Percentiles rank a stretch among this genome's conserved stretches.
Evolutionary conservation across 768 basidiomycete genomes (phyloP).

Genomic region (Mycena capillaripes): DNA sequence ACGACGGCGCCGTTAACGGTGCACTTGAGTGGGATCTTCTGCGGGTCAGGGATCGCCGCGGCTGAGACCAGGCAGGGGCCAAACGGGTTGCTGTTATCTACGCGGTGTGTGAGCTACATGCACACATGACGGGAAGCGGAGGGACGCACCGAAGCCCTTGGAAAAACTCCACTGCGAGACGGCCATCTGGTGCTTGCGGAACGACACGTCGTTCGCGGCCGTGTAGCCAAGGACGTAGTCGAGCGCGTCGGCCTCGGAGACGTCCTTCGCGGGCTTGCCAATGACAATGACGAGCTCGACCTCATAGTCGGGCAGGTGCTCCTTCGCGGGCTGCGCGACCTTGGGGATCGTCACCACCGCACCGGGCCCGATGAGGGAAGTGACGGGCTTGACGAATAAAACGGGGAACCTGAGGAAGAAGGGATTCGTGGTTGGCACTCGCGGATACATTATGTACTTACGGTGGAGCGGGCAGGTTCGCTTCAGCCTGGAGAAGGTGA

Average conservation of each 20-base stretch:
- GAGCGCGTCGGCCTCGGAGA: conserved; percentile 83
- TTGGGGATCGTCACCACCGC: conserved; percentile 76
- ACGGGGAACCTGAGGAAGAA: conserved; percentile 67
- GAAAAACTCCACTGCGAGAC: conserved; percentile 92
- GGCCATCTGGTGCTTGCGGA: conserved; percentile 85
- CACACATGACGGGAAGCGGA: neutral
- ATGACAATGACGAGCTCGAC: conserved; percentile 88
- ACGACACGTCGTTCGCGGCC: conserved; percentile 84
- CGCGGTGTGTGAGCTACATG: neutral
- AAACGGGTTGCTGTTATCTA: conserved; percentile 80
- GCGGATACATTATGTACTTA: conserved; percentile 52
- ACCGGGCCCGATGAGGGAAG: conserved; percentile 78
- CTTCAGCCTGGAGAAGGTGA: conserved; percentile 65
- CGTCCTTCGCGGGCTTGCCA: conserved; percentile 84
- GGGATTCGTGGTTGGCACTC: neutral
- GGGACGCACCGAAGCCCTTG: conserved; percentile 80
- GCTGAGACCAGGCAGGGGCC: conserved; percentile 87
- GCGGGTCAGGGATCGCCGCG: conserved; percentile 74
- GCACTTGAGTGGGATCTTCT: conserved; percentile 72
- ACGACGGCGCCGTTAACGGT: conserved; percentile 75
- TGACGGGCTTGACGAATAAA: conserved; percentile 84
- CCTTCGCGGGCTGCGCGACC: conserved; percentile 76
- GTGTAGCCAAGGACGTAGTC: conserved; percentile 91
- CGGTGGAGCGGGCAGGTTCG: conserved; percentile 74
- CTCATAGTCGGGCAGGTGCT: conserved; percentile 86